Conservation (phyloP, 139 green algal species). For the Medakamo hakoo region DNA sequence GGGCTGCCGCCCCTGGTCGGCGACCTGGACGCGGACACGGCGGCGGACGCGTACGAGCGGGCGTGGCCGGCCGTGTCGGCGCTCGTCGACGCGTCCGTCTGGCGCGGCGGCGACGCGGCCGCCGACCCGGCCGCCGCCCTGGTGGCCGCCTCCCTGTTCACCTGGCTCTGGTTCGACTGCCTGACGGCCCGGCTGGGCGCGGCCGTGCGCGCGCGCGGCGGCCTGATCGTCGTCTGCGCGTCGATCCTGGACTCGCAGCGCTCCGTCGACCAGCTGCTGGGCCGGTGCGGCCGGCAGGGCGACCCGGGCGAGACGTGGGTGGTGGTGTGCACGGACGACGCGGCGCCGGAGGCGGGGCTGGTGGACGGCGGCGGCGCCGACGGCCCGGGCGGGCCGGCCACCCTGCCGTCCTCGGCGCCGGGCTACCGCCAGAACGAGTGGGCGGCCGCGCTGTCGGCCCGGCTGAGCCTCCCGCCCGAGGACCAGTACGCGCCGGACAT, state of each 20-base stretch:
- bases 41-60: not conserved
- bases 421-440: not conserved
- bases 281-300: slow-evolving; percentile 23
- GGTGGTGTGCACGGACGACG: slow-evolving; percentile 33
- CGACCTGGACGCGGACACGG: not conserved
- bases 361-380: too few relatives aligned
- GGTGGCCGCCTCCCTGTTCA: slow-evolving; percentile 16
- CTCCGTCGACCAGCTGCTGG: slow-evolving; percentile 3
- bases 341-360: slow-evolving; percentile 5
- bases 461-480: not conserved
- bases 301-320: slow-evolving; percentile 48
- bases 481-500: not conserved
- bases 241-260: slow-evolving; percentile 28
- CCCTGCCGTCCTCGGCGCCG: too few relatives aligned
- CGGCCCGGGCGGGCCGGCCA: not conserved
- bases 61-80: too few relatives aligned
- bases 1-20: not conserved
- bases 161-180: slow-evolving; percentile 53
- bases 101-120: not conserved
- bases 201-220: slow-evolving; percentile 34
- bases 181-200: not conserved
- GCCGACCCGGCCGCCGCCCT: not conserved
- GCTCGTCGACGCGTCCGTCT: too few relatives aligned
- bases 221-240: slow-evolving; percentile 51
- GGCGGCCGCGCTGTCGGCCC: not conserved